A percentile compares a stretch with the other conserved stretches of the same genome.
Evolutionary conservation across 257 asterid species (phyloP).

Genomic region (Gentiana straminea): DNA sequence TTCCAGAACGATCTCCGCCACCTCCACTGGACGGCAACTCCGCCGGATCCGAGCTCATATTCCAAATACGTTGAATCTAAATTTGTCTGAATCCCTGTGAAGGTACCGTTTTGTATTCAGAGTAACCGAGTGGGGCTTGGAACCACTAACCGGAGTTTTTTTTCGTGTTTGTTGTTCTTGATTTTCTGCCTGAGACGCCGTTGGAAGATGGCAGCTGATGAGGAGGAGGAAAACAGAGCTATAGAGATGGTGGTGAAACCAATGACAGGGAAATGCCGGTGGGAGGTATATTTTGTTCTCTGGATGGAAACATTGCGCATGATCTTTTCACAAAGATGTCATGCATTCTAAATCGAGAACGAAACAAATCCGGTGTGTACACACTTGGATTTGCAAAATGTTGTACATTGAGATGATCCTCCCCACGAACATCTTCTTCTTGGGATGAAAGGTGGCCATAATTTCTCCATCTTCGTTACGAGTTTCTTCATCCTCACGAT

Average conservation of each 20-base stretch:
- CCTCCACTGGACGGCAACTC: constrained; percentile 34
- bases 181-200: constrained; percentile 17
- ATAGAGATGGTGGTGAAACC: constrained; percentile 25
- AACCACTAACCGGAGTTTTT: constrained; percentile 11
- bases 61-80: neutral
- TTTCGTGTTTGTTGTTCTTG: neutral
- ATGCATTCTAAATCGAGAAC: too few species aligned
- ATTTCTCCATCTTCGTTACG: too few species aligned
- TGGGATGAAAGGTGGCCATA: too few species aligned
- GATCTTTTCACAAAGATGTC: too few species aligned
- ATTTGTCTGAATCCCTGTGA: too few species aligned
- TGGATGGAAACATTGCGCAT: too few species aligned
- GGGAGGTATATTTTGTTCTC: neutral
- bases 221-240: constrained; percentile 6
- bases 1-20: constrained; percentile 35
- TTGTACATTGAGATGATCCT: too few species aligned
- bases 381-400: too few species aligned
- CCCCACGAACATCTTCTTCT: too few species aligned
- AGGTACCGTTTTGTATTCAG: neutral
- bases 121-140: neutral
- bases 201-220: constrained; percentile 7
- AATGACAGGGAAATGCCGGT: constrained; percentile 1
- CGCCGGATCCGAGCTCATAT: constrained; percentile 40
- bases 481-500: too few species aligned
- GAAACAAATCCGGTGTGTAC: too few species aligned